A percentile compares a stretch with the other conserved stretches of the same genome.
phyloP scores from a whole-genome alignment of 2,329 filamentous ascomycete species.

The Fusarium sp. region DNA sequence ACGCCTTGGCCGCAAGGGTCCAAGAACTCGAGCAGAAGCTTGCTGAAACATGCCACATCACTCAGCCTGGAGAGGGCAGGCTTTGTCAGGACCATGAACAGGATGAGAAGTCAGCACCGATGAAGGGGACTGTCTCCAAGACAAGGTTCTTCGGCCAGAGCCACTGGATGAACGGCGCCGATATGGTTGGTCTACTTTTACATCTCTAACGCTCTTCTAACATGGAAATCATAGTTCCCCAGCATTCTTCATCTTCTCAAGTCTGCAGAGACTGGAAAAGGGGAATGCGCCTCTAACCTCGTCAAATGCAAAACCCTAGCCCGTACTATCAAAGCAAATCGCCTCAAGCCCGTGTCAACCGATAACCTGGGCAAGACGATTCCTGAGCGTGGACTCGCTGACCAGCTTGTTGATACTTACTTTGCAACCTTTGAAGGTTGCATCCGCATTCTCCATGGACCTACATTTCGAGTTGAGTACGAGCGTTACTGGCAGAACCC shows the following conservation, averaged over 20 bases:
- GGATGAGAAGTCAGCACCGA: constrained; percentile 28
- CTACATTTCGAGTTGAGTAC: constrained; percentile 67
- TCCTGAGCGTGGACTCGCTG: constrained; percentile 55
- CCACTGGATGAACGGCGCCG: constrained; percentile 61
- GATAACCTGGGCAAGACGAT: constrained; percentile 54
- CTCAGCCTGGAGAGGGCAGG: constrained; percentile 28
- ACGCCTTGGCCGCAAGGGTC: constrained; percentile 53
- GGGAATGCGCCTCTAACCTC: constrained; percentile 49
- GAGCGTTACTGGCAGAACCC: constrained; percentile 60
- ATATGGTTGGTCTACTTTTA: constrained; percentile 51
- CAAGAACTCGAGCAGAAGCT: constrained; percentile 59
- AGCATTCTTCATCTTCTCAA: constrained; percentile 44
- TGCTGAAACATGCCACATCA: constrained; percentile 44
- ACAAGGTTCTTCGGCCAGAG: constrained; percentile 60
- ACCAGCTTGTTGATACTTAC: constrained; percentile 64
- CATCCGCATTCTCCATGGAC: constrained; percentile 67
- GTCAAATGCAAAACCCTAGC: constrained; percentile 56
- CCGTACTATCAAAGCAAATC: constrained; percentile 56
- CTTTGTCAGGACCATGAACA: constrained; percentile 3
- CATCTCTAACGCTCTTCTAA: constrained; percentile 3
- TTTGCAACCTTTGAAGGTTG: constrained; percentile 67
- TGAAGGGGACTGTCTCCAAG: constrained; percentile 55
- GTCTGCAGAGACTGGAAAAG: constrained; percentile 42
- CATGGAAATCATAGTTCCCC: constrained; percentile 45
- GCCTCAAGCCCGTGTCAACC: constrained; percentile 51